A percentile compares a stretch with the other conserved stretches of the same genome.
Conservation (phyloP, 2,329 filamentous ascomycete genomes). For the Claviceps digitariae region DNA sequence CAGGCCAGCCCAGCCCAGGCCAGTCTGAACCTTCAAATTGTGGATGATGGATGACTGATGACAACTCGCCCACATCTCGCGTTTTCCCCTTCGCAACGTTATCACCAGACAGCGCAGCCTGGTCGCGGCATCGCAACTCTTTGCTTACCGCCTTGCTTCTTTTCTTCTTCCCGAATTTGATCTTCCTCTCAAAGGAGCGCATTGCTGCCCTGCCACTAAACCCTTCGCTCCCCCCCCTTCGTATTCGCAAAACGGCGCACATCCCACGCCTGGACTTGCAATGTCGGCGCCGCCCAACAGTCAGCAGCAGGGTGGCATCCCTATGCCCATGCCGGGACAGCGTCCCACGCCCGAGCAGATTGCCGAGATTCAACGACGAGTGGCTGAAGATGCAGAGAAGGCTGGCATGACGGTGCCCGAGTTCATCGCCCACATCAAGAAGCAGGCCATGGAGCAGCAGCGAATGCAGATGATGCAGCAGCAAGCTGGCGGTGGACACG, state of each 20-base stretch:
- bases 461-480: conserved; percentile 31
- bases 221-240: conserved; percentile 1
- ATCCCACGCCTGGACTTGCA: conserved; percentile 1
- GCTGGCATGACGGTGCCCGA: conserved; percentile 74
- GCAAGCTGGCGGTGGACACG: conserved; percentile 5
- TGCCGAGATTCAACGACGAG: conserved; percentile 65
- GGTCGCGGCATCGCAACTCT: neutral
- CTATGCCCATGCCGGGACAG: conserved; percentile 17
- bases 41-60: neutral
- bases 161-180: neutral
- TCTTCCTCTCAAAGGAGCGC: neutral
- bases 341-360: conserved; percentile 74
- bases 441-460: conserved; percentile 37
- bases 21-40: too few relatives aligned
- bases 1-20: too few relatives aligned
- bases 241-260: conserved; percentile 4
- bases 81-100: neutral
- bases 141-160: neutral
- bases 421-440: conserved; percentile 60
- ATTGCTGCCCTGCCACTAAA: neutral
- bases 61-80: neutral
- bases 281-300: conserved; percentile 17
- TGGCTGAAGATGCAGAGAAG: conserved; percentile 71
- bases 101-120: neutral
- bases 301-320: conserved; percentile 14